These are phyloP conservation scores for Mallotus nudiflorus DNA, from an alignment of 345 rosid species.

Conservation along the genomic window DNA sequence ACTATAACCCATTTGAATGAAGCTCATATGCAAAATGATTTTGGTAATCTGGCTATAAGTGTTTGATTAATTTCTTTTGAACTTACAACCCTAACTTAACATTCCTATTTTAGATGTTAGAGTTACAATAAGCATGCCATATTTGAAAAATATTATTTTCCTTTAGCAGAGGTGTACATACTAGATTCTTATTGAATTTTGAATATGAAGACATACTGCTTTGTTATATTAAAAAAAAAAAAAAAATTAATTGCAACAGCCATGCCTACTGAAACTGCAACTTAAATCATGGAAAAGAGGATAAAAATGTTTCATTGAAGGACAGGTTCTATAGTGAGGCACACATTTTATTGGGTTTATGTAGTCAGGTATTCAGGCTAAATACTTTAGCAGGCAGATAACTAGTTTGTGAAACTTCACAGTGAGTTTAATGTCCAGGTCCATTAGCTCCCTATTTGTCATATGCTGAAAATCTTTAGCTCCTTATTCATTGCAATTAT, in stretches of 20 bases:
- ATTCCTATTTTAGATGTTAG: too few species aligned
- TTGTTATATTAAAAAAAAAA: not conserved
- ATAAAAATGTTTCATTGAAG: not conserved
- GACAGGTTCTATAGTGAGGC: not conserved
- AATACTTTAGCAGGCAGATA: not conserved
- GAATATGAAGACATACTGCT: not conserved
- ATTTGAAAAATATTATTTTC: too few species aligned
- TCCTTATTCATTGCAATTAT: not conserved
- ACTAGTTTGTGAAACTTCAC: too few species aligned
- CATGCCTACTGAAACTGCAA: not conserved
- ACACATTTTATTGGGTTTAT: not conserved
- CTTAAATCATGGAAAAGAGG: not conserved
- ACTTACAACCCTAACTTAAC: too few species aligned
- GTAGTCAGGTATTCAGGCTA: not conserved
- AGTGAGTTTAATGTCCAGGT: too few species aligned
- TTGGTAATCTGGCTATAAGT: too few species aligned
- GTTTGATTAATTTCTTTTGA: too few species aligned
- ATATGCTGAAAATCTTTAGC: not conserved
- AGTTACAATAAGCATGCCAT: too few species aligned
- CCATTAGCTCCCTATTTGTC: not conserved
- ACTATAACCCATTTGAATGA: too few species aligned
- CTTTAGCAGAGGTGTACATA: too few species aligned
- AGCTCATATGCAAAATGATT: too few species aligned
- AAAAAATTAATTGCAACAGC: not conserved
- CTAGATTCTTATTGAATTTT: too few species aligned